Conservation (phyloP, 345 rosid genomes). For the Murraya koenigii region DNA sequence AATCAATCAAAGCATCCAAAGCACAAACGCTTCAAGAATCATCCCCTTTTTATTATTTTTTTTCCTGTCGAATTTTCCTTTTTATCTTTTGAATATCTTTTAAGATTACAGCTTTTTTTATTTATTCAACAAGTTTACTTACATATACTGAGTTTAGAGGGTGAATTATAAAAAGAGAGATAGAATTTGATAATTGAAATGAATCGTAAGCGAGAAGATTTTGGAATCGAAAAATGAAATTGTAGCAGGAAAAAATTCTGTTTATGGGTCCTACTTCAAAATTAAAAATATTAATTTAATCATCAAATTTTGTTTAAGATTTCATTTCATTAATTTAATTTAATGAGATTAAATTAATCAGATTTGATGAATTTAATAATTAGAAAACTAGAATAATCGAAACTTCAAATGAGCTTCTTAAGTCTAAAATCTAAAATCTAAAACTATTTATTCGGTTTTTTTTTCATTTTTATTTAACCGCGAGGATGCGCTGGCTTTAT, state of each 20-base stretch:
- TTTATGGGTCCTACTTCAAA: not conserved
- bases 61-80: constrained; percentile 18
- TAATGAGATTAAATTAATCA: not conserved
- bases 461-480: not conserved
- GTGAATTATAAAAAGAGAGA: constrained; percentile 15
- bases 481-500: not conserved
- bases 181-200: constrained; percentile 24
- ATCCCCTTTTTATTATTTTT: constrained; percentile 1
- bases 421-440: not conserved
- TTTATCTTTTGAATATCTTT: constrained; percentile 29
- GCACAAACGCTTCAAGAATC: not conserved
- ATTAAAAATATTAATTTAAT: not conserved
- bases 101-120: not conserved
- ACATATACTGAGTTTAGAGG: not conserved
- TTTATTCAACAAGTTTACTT: not conserved
- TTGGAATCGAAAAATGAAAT: not conserved
- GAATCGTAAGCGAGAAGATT: constrained; percentile 28
- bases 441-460: too few species aligned
- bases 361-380: not conserved
- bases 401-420: not conserved
- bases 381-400: not conserved
- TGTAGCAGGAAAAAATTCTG: not conserved
- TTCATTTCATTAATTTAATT: too few species aligned
- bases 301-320: not conserved
- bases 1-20: constrained; percentile 22